These are phyloP conservation scores for Pinus albicaulis DNA, from an alignment of 75 land plant genomes.

Conservation along the genomic window DNA sequence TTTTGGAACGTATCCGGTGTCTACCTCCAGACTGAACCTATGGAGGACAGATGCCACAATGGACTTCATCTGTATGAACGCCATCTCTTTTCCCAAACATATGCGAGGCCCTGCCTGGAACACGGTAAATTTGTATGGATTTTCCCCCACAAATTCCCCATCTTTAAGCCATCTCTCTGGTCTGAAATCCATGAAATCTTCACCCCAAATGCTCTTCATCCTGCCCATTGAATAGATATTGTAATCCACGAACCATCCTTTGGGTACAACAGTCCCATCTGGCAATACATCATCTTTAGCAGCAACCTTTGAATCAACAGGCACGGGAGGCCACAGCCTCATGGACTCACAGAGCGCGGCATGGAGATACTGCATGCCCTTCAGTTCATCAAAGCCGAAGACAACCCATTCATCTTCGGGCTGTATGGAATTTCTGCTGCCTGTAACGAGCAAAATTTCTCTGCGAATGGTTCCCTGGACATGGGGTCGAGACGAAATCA, in stretches of 20 bases:
- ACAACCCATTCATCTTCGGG: not conserved
- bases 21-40: conserved; percentile 34
- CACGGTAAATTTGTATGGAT: conserved; percentile 26
- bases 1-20: conserved; percentile 39
- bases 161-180: conserved; percentile 25
- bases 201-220: conserved; percentile 10
- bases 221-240: conserved; percentile 10
- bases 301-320: conserved; percentile 57
- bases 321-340: conserved; percentile 76
- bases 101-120: conserved; percentile 37
- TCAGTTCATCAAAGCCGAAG: conserved; percentile 22
- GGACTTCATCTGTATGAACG: conserved; percentile 34
- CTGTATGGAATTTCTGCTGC: not conserved
- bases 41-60: conserved; percentile 14
- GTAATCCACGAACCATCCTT: not conserved
- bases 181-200: not conserved
- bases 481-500: conserved; percentile 35
- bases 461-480: conserved; percentile 30
- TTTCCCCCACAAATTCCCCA: conserved; percentile 18
- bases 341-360: conserved; percentile 67
- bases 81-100: conserved; percentile 36
- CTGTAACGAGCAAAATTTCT: conserved; percentile 13
- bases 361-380: conserved; percentile 56
- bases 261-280: conserved; percentile 49
- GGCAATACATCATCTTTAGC: conserved; percentile 65